Evolutionary conservation across 768 basidiomycete genomes (phyloP).

Genomic region (Solioccasus polychromus): DNA sequence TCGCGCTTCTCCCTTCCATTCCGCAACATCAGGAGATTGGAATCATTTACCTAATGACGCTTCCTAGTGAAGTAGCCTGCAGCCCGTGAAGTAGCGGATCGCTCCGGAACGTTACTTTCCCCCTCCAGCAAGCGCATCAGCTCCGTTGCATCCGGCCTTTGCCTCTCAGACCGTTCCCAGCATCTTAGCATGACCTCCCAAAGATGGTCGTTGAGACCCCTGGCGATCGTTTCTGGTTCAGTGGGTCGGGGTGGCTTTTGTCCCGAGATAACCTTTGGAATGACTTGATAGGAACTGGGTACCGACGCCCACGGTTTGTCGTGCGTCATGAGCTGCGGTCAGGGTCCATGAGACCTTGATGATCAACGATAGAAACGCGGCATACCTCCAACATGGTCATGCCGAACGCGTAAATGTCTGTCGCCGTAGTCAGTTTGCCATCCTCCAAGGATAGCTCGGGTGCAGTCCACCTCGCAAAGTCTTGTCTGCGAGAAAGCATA

Average conservation of each 20-base stretch:
- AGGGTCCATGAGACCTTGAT: neutral
- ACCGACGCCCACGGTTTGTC: conserved; percentile 49
- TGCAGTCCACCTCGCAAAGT: conserved; percentile 47
- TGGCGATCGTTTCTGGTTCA: conserved; percentile 30
- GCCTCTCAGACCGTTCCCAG: conserved; percentile 39
- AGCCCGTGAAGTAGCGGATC: too few species aligned
- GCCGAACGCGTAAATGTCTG: conserved; percentile 54
- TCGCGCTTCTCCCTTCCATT: too few species aligned
- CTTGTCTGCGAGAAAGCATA: conserved; percentile 18
- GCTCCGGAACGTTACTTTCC: too few species aligned
- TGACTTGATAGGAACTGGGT: conserved; percentile 49
- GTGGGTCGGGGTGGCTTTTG: conserved; percentile 42
- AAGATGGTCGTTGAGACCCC: conserved; percentile 45
- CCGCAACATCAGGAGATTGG: too few species aligned
- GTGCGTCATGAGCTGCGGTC: conserved; percentile 51
- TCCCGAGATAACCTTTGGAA: conserved; percentile 41
- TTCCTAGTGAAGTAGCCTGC: too few species aligned
- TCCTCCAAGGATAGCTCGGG: conserved; percentile 53
- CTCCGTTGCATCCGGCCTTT: too few species aligned
- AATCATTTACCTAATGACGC: too few species aligned
- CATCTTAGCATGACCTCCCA: conserved; percentile 44
- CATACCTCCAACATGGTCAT: conserved; percentile 59
- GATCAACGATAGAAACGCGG: neutral
- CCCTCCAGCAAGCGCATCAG: too few species aligned
- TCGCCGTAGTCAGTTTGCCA: conserved; percentile 43